Conservation (phyloP, 305 asterid species). For the Fraxinus velutina region DNA sequence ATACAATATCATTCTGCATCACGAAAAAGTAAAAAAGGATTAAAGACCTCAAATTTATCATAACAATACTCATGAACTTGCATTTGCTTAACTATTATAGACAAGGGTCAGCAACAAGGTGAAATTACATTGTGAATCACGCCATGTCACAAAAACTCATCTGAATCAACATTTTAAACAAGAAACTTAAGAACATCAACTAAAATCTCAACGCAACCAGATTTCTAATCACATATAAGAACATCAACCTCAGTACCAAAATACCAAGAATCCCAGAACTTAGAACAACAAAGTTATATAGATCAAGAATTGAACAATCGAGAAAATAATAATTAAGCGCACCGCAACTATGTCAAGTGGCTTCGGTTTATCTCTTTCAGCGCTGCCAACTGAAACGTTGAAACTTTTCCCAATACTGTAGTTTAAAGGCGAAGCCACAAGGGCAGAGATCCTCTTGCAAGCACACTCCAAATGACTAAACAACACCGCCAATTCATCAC, state of each 20-base stretch:
- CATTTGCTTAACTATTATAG: background rate
- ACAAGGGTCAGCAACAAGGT: background rate
- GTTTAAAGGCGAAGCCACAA: conserved; percentile 90
- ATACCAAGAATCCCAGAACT: background rate
- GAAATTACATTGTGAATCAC: background rate
- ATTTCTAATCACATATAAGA: background rate
- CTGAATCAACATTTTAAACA: background rate
- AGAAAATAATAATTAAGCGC: conserved; percentile 15
- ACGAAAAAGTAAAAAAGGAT: background rate
- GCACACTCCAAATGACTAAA: conserved; percentile 68
- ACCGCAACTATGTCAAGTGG: conserved; percentile 86
- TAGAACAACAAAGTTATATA: too few relatives aligned
- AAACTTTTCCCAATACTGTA: conserved; percentile 39
- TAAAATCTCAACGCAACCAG: background rate
- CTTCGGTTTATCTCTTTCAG: conserved; percentile 81
- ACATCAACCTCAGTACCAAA: background rate
- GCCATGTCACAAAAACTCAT: background rate
- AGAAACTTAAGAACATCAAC: background rate
- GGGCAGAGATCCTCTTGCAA: conserved; percentile 75
- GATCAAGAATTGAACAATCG: too few relatives aligned
- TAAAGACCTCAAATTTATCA: background rate
- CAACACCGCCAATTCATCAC: conserved; percentile 67
- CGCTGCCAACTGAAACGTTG: conserved; percentile 26
- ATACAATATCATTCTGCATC: conserved; percentile 75
- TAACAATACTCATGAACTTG: background rate